Conservation (phyloP, 805 yeast species). For the Candida silvicultrix region DNA sequence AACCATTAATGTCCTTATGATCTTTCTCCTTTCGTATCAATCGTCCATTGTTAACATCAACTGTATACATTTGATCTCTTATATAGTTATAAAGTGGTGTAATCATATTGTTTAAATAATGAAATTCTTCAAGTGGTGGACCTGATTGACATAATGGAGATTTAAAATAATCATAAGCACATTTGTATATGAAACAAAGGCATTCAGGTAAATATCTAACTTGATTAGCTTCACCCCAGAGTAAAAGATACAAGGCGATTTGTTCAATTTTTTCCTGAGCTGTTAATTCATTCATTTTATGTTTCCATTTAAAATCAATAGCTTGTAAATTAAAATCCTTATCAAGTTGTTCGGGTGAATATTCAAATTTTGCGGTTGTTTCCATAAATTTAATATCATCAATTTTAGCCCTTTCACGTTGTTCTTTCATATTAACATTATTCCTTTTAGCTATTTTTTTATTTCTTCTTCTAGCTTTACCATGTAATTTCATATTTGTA, state of each 20-base stretch:
- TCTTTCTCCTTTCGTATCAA: slow-evolving; percentile 48
- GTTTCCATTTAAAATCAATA: slow-evolving; percentile 64
- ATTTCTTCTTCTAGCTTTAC: slow-evolving; percentile 37
- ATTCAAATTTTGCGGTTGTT: slow-evolving; percentile 48
- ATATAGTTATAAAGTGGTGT: slow-evolving; percentile 65
- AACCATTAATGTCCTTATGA: slow-evolving; percentile 69
- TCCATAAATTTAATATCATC: slow-evolving; percentile 44
- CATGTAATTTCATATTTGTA: slow-evolving; percentile 46
- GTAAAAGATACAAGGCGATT: slow-evolving; percentile 59
- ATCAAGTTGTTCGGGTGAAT: slow-evolving; percentile 36
- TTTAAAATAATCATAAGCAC: slow-evolving; percentile 62
- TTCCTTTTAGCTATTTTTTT: slow-evolving; percentile 36
- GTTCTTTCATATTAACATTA: slow-evolving; percentile 28
- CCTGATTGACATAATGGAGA: slow-evolving; percentile 28
- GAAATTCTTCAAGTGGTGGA: slow-evolving; percentile 29
- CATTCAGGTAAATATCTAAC: slow-evolving; percentile 85
- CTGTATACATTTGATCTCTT: slow-evolving; percentile 46
- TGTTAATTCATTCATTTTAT: slow-evolving; percentile 39
- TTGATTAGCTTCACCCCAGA: slow-evolving; percentile 93
- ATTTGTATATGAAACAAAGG: slow-evolving; percentile 73
- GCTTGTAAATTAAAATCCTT: slow-evolving; percentile 43
- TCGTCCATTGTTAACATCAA: slow-evolving; percentile 39
- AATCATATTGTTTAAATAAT: slow-evolving; percentile 57
- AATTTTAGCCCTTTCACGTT: slow-evolving; percentile 32
- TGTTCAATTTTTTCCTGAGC: slow-evolving; percentile 54